Evolutionary conservation across 2,329 filamentous ascomycete genomes (phyloP), one percentile per base, ranked within the genome.

Genomic region (Annulohypoxylon truncatum): DNA sequence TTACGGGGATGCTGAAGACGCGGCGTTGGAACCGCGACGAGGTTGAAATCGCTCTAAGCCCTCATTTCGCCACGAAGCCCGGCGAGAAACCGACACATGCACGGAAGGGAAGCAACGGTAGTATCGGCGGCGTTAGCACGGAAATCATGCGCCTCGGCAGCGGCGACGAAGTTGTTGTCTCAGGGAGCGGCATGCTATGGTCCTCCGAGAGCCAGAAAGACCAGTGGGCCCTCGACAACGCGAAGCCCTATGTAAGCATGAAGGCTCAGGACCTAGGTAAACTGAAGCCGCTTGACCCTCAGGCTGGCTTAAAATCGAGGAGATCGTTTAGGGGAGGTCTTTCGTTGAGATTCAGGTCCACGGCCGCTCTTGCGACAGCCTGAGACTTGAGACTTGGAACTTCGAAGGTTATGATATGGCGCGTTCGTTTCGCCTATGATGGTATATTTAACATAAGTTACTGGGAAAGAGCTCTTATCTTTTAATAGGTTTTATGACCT

Each of bases 1-100:
- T 82, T 2, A 85, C 83, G 3, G 82, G 77, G 40, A 80, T 84
- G 73, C 79, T 88, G 3, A 82, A 80, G 66, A 85, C 83, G 12
- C 77, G 74, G 53, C 79, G 76, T 52, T 86, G 81, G 72, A 76
- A 73, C 0, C 70, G 75, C 7, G 79, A 84, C 31, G 83, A 88
- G 52, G 81, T 87, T 1, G 78, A 80, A 54, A 74, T 73, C 4
- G 73, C 77, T 10, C 42, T 77, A n/a, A 59, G 62, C 9, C 28
- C 62, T 28, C 35, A 47, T 9, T 42, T 42, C 7, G 38, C 50
- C 26, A 29, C n/a, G 22, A 55, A 46, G 8, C 13, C 53, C 29
- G 24, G 31, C 3, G 29, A 62, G 20, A 54, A 59, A 24, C 5
- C 64, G 8, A 71, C 67, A 15, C 69, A 73, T 10, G 64, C 44